phyloP scores from a whole-genome alignment of 2,329 filamentous ascomycete genomes.

The Xylaria sp. region DNA sequence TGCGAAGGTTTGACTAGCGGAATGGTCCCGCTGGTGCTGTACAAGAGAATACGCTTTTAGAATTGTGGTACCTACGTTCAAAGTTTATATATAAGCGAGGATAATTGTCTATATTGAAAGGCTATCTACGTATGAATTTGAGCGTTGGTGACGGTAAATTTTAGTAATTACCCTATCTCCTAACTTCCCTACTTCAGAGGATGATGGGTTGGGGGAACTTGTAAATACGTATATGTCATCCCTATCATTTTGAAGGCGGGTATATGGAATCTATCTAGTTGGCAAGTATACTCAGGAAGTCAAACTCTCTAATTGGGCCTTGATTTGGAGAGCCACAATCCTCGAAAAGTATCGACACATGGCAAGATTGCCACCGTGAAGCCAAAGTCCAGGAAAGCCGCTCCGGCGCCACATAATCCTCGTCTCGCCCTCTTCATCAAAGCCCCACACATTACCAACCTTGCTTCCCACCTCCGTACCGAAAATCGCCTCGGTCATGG shows the following conservation, averaged over 20 bases:
- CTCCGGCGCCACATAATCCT: constrained; percentile 67
- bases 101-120: background rate
- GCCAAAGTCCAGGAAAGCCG: constrained; percentile 73
- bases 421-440: constrained; percentile 67
- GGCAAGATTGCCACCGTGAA: constrained; percentile 72
- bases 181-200: too few relatives aligned
- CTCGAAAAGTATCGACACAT: constrained; percentile 70
- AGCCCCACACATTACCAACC: constrained; percentile 70
- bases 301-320: constrained; percentile 53
- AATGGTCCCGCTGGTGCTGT: too few relatives aligned
- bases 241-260: too few relatives aligned
- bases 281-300: constrained; percentile 5
- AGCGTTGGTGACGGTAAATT: background rate
- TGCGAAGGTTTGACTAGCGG: too few relatives aligned
- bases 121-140: background rate
- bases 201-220: too few relatives aligned
- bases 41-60: background rate
- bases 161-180: too few relatives aligned
- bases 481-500: constrained; percentile 68
- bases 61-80: too few relatives aligned
- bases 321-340: constrained; percentile 63
- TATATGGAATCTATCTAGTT: background rate
- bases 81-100: too few relatives aligned
- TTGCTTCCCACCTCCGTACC: constrained; percentile 69
- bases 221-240: too few relatives aligned